Conservation (phyloP, 306 rosid genomes). For the Castanea crenata region DNA sequence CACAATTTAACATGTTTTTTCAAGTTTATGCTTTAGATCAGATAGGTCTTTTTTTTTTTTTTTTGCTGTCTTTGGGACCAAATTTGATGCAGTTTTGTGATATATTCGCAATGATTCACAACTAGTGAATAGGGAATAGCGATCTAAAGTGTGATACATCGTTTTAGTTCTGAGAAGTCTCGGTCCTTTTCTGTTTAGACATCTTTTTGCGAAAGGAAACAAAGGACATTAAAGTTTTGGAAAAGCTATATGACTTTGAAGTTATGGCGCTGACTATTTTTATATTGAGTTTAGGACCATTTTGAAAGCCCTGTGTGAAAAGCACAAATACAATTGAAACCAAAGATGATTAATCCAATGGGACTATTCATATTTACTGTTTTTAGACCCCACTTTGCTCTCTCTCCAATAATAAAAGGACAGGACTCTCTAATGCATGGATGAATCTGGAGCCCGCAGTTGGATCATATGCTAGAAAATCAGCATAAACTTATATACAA, state of each 20-base stretch:
- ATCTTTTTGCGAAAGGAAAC: slow-evolving; percentile 8
- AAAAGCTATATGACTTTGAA: slow-evolving; percentile 5
- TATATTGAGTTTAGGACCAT: neutral
- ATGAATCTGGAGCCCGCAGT: slow-evolving; percentile 32
- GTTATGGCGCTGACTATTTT: slow-evolving; percentile 16
- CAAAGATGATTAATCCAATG: slow-evolving; percentile 26
- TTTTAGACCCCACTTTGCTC: slow-evolving; percentile 19
- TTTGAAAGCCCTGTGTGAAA: slow-evolving; percentile 11
- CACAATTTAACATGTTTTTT: neutral
- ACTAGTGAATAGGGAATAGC: neutral
- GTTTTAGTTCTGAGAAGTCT: neutral
- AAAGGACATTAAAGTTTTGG: neutral
- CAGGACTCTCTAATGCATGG: slow-evolving; percentile 45
- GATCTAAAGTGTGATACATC: neutral
- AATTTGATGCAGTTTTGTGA: slow-evolving; percentile 33
- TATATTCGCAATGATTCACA: slow-evolving; percentile 21
- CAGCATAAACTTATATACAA: slow-evolving; percentile 46
- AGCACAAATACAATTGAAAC: neutral
- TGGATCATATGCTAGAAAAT: slow-evolving; percentile 46
- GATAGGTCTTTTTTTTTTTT: slow-evolving; percentile 33
- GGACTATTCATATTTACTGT: neutral
- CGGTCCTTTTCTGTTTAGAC: slow-evolving; percentile 3
- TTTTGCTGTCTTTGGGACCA: slow-evolving; percentile 31
- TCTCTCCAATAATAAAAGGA: slow-evolving; percentile 54
- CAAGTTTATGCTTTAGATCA: neutral